Percentiles rank a stretch among this genome's conserved stretches.
Evolutionary conservation across 306 rosid genomes (phyloP).

Genomic region (Chamaecrista fasciculata): DNA sequence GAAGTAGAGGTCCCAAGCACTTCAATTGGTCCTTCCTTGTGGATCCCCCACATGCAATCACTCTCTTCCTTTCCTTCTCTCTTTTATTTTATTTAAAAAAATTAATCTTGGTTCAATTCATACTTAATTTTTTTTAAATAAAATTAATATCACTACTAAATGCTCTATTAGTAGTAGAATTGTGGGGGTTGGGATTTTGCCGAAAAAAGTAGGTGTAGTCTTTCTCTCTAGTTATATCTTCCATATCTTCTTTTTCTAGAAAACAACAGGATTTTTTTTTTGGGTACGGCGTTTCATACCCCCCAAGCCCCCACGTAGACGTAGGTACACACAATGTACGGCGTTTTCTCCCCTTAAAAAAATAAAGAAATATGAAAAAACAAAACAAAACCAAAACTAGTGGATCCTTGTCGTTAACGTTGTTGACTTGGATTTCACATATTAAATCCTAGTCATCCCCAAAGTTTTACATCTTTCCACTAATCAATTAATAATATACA

Average conservation of each 20-base stretch:
- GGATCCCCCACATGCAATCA: constrained; percentile 41
- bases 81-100: no score
- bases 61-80: constrained; percentile 27
- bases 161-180: background rate
- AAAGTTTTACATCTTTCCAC: no score
- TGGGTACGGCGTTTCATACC: constrained; percentile 25
- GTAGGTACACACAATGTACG: constrained; percentile 31
- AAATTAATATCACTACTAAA: no score
- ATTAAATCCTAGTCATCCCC: background rate
- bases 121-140: no score
- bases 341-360: constrained; percentile 1
- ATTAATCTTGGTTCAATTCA: no score
- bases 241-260: constrained; percentile 2
- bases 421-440: background rate
- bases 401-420: background rate
- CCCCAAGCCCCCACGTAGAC: constrained; percentile 16
- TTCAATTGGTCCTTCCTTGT: constrained; percentile 28
- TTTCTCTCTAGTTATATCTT: background rate
- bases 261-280: background rate
- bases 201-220: background rate
- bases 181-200: constrained; percentile 21
- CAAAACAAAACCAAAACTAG: background rate
- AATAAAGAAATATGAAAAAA: background rate
- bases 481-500: no score
- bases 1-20: constrained; percentile 40